Base-by-base conservation (phyloP, 148 eudicot genomes). In the Persicaria tinctoria region DNA sequence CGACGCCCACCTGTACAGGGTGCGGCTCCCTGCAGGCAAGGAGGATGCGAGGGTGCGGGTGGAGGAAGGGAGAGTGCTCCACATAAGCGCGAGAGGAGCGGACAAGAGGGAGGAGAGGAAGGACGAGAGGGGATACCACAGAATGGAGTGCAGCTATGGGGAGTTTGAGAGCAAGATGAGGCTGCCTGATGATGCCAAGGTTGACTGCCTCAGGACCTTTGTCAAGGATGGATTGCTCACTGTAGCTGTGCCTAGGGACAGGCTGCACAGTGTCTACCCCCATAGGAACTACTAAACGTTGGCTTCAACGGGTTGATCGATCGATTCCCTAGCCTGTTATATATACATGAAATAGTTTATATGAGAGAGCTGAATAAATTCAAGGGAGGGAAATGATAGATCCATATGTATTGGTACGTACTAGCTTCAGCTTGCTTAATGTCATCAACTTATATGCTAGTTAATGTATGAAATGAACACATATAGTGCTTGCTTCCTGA, bases 11-110 rank as follows among this genome's bases (percentile, higher is more conserved):
- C 41, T 60, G 1, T 60, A 7, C 5, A 60, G 66, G 66, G 44
- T 60, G 13, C 44, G 10, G 4, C 5, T 60, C 13, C 41, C 41
- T 32, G 41, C 23, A 41, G 14, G 66, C 12, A 60, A 60, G 14
- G 66, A 60, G 66, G 66, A 60, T 4, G 66, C 6, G 14, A 60
- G 66, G 66, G 66, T 60, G 66, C 66, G 66, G 4, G 66, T 60
- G 13, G 66, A 60, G 13, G 66, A 60, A 10, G 66, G 66, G 44
- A 60, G 66, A 23, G 66, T 60, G 66, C 32, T 60, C 8, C 66
- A 60, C 41, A 23, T 60, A 20, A 60, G 66, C 5, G 44, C 41
- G 3, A 60, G 13, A 60, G 44, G 66, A 13, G 38, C 66, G 3
- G 59, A 54, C 7, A 18, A 54, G 59, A 60, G 10, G 27, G 62